Evolutionary conservation across 2,329 filamentous ascomycete species (phyloP).

Genomic region (Cercospora sp.): DNA sequence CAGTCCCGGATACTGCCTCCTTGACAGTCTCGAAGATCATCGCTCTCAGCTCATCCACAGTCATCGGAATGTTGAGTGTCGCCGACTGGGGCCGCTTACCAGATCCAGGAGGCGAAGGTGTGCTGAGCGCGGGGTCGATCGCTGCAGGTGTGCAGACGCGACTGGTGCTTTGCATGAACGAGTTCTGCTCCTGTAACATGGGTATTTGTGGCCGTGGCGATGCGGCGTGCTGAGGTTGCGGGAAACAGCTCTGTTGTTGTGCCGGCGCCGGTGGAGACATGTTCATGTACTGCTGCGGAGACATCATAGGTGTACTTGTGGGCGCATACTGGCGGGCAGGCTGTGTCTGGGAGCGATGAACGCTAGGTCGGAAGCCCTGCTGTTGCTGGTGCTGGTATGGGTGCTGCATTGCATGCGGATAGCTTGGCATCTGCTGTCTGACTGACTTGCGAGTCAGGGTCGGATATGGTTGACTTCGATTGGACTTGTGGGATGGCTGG

Average conservation of each 20-base stretch:
- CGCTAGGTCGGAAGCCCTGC: conserved; percentile 12
- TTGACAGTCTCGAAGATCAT: conserved; percentile 28
- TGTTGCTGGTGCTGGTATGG: background rate
- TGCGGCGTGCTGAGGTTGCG: background rate
- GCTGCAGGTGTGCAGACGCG: conserved; percentile 30
- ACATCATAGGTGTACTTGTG: conserved; percentile 25
- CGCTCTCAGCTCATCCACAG: conserved; percentile 28
- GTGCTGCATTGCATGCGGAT: conserved; percentile 19
- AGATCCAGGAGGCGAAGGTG: background rate
- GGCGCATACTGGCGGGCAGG: conserved; percentile 20
- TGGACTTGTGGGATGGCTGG: conserved; percentile 19
- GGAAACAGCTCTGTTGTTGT: conserved; percentile 6
- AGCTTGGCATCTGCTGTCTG: conserved; percentile 10
- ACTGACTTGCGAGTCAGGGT: background rate
- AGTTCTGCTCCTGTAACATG: conserved; percentile 15
- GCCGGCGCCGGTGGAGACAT: background rate
- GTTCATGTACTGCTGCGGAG: conserved; percentile 15
- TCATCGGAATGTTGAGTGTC: conserved; percentile 20
- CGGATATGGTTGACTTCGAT: conserved; percentile 20
- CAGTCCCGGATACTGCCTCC: conserved; percentile 16
- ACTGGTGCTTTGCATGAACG: conserved; percentile 19
- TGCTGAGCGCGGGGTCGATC: conserved; percentile 27
- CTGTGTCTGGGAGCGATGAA: conserved; percentile 22
- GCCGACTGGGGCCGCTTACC: background rate
- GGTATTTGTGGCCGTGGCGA: background rate